Base-by-base conservation (phyloP, 176 grass and related monocot species). In the Ampelocalamus luodianensis region DNA sequence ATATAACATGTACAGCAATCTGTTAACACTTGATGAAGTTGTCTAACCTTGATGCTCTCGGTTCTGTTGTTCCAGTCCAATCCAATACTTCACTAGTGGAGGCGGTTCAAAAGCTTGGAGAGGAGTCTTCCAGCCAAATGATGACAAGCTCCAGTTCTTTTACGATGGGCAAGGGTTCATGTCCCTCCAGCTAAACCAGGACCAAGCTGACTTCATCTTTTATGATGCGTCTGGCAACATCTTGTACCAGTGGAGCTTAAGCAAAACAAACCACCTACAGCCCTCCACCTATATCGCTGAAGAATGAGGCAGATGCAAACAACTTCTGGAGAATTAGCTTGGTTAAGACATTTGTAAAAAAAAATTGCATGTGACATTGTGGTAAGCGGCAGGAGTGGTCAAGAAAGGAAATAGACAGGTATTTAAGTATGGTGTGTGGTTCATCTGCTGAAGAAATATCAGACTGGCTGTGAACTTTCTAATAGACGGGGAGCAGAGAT, bases 91-190 rank as follows among this genome's bases (percentile, higher is more conserved):
- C 77, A 97, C 91, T 22, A 97, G 93, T 9, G 91, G 95, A 87
- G 95, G 87, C 0, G 91, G 95, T 55, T 97, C 95, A 6, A 97
- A 88, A 79, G 91, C 95, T 76, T 93, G 95, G 95, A 90, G 95
- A 67, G 88, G 89, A 79, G 65, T 85, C 82, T 85, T 86, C 74
- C 88, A 76, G 64, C 77, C 85, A 83, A 97, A 94, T 58, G 43
- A 78, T 11, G 91, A 97, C 55, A 90, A 79, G n/a, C 90, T 97
- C 48, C 51, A 18, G 23, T 97, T 97, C 79, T 97, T 97, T 75
- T 91, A 97, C 26, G 93, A 97, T 22, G 93, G 93, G 16, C 95
- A 97, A 85, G 93, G 95, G 17, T 97, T 95, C 85, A 95, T 93
- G 91, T 93, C 95, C 51, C 91, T 97, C 79, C 86, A 91, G 82